Base-by-base conservation (phyloP, 2,329 filamentous ascomycete species). In the Colletotrichum brevisporum region DNA sequence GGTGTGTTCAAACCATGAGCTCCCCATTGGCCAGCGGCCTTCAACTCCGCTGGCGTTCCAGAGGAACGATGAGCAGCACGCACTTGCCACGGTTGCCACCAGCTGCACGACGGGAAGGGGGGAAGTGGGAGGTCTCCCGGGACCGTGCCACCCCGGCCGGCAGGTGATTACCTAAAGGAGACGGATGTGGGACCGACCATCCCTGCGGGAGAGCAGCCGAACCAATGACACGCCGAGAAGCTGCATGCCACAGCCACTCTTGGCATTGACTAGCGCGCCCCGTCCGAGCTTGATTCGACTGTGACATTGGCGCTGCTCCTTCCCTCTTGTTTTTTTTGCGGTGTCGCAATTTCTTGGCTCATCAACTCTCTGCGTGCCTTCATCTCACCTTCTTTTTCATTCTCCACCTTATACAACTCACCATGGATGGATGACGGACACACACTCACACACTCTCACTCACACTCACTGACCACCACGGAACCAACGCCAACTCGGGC, bases 271-370 rank as follows among this genome's bases (percentile, higher is more conserved):
- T 69, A 69, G 65, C 43, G 41, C 24, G 15, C n/a, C 47, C 48
- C 24, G 9, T 16, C 27, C 50, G 43, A 69, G 66, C 62, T 66
- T 69, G 66, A 66, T 66, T 66, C 62, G 61, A 69, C 54, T 54
- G 61, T 65, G 54, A 47, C 41, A 12, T 47, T 52, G 21, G 8
- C 39, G 13, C 39, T 63, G 39, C 36, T 52, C 62, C 31, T 26
- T 61, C 43, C 18, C 54, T 27, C 50, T 21, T 64, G 59, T 54
- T 26, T 4, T 21, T 27, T 26, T 2, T 48, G 24, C 51, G 45
- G 15, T 31, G 12, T n/a, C 2, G 10, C 9, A 10, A 24, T 50
- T 15, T 45, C 65, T 53, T 61, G 48, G 48, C 58, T 26, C 36
- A 13, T 43, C 24, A 41, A 51, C 18, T 47, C 6, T 47, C 45